Conservation (phyloP, 441 rosid species). For the Jatropha podagrica region DNA sequence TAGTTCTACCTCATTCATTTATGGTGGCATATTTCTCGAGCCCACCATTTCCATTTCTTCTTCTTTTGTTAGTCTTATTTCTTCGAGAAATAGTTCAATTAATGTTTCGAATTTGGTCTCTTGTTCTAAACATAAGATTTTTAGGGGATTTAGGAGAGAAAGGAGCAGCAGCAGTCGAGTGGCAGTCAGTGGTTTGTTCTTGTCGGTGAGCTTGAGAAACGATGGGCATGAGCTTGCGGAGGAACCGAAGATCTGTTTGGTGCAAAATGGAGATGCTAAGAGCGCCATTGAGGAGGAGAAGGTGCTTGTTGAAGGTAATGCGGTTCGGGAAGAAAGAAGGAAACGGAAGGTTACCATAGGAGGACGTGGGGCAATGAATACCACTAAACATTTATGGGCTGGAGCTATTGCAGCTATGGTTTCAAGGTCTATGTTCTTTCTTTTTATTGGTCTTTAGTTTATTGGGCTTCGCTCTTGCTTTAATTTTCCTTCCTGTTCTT, state of each 20-base stretch:
- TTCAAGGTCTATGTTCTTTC: constrained; percentile 45
- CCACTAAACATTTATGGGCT: constrained; percentile 80
- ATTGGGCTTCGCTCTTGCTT: background rate
- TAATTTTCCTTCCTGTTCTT: background rate
- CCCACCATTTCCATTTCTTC: constrained; percentile 43
- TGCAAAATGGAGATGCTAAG: constrained; percentile 31
- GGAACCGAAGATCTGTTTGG: constrained; percentile 33
- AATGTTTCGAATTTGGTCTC: constrained; percentile 18
- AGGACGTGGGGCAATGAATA: constrained; percentile 53
- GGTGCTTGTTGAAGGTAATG: constrained; percentile 15
- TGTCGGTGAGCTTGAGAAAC: constrained; percentile 60
- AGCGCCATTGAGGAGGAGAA: constrained; percentile 17
- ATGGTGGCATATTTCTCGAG: constrained; percentile 72
- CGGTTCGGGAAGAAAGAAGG: constrained; percentile 12
- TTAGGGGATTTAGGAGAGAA: constrained; percentile 24
- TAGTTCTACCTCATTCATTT: constrained; percentile 27
- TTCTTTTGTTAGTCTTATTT: constrained; percentile 46
- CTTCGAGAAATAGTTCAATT: constrained; percentile 26
- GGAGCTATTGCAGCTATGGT: constrained; percentile 90
- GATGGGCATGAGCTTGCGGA: constrained; percentile 35
- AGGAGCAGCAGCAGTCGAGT: constrained; percentile 14
- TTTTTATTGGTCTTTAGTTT: background rate
- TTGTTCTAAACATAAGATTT: constrained; percentile 23
- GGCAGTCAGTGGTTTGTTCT: constrained; percentile 30
- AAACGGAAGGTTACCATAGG: constrained; percentile 33